Base-by-base conservation (phyloP, 2,329 filamentous ascomycete genomes). In the Curvularia lunata region DNA sequence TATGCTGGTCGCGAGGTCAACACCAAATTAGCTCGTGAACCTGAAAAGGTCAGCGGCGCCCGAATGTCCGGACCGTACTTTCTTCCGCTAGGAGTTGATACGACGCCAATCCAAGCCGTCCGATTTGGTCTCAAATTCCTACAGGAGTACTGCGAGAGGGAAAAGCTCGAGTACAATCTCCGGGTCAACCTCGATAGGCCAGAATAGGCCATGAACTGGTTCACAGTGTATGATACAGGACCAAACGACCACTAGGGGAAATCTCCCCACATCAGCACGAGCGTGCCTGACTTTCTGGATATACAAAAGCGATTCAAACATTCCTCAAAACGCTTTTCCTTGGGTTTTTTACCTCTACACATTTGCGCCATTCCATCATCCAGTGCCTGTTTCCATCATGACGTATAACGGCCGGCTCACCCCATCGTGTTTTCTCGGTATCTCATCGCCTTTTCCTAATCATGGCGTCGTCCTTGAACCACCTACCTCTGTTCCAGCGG, bases 41-140 rank as follows among this genome's bases (percentile, higher is more conserved):
- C 71, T 5, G 76, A 79, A 40, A 75, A 71, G 45, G 49, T 78
- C n/a, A 67, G 66, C 27, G 67, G 71, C 4, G 70, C 68, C 3
- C 71, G 73, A 19, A 65, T 77, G 37, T 75, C 75, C 0, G 75
- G 74, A 0, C 68, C 70, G 0, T 82, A 78, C 56, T 76, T 73
- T 38, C 64, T 83, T 3, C 80, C 80, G 0, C 59, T 82, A 0
- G 69, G 69, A 1, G 63, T 67, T 10, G 75, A 79, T 27, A 80
- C 78, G 1, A 75, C 73, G 5, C 77, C 80, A 0, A 65, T 81
- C n/a, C 73, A 78, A 49, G 80, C 79, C 1, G 79, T 81, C 1
- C 66, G 80, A 0, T 79, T 81, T 37, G 80, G 78, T 0, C 61
- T 78, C 19, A 67, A 69, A 47, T 76, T 82, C 48, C 60, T 82